Base-by-base conservation (phyloP, 2,329 filamentous ascomycete species). In the Trichoderma citrinoviride region DNA sequence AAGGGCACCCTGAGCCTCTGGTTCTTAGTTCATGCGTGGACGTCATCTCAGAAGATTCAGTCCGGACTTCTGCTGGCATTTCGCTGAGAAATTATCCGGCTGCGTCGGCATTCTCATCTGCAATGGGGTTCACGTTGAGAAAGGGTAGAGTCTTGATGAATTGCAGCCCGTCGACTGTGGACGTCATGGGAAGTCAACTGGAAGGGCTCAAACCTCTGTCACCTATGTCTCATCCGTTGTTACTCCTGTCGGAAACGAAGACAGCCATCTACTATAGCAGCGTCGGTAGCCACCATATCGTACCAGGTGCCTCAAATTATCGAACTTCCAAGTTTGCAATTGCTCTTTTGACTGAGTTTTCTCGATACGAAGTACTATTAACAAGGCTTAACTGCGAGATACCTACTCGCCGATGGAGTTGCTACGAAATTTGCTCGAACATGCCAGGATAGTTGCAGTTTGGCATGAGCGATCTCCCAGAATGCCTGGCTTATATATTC, bases 251-350 rank as follows among this genome's bases (percentile, higher is more conserved):
- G 7, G 37, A 41, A 23, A 46, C 21, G 8, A 61, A 43, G 27
- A 65, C 63, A 15, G 47, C 61, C 19, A 47, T 65, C 40, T 61
- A 61, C 17, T 50, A 33, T 6, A 52, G n/a, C 33, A 61, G 54
- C 21, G 44, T 65, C 14, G 53, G 62, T 2, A 55, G 54, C 1
- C 55, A 65, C 15, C 27, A 17, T n/a, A 19, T 61, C n/a, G 25
- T 43, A n/a, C 25, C 21, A 4, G 55, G 55, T 7, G 55, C 56
- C 8, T 46, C 46, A 5, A 75, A 76, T 2, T 87, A 86, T 67
- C 75, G 79, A 64, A 76, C 76, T 2, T 76, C 75, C 43, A 86
- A 86, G 70, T 73, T 84, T 37, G 83, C 82, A 3, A 67, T 83
- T 27, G 69, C 80, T 17, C 75, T 82, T 12, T 76, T 86, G 50